Conservation (phyloP, 2,329 filamentous ascomycete species). For the Colletotrichum plurivorum region DNA sequence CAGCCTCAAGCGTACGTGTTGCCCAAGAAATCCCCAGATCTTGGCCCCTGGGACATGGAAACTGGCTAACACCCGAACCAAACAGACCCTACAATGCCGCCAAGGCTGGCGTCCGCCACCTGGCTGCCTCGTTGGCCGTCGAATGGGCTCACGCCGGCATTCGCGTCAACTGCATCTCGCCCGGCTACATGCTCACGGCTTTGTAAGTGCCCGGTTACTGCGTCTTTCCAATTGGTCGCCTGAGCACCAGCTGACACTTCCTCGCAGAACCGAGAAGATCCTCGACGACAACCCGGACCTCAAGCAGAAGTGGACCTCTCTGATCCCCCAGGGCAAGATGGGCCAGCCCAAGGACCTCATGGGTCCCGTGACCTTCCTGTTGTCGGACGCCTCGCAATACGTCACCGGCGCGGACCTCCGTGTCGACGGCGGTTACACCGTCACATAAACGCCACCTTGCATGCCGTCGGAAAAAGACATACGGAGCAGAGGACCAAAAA, state of each 20-base stretch:
- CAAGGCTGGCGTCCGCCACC: conserved; percentile 91
- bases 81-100: conserved; percentile 86
- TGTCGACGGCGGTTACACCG: conserved; percentile 91
- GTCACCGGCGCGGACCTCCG: conserved; percentile 81
- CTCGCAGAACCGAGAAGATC: conserved; percentile 87
- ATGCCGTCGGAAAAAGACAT: background rate
- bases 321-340: conserved; percentile 96
- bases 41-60: background rate
- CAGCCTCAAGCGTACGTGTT: conserved; percentile 82
- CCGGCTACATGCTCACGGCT: conserved; percentile 96
- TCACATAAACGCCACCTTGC: conserved; percentile 67
- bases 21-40: background rate
- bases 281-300: conserved; percentile 93
- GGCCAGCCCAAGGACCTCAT: conserved; percentile 92
- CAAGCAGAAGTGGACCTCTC: conserved; percentile 89
- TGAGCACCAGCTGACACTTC: conserved; percentile 1
- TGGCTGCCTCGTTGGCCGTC: conserved; percentile 89
- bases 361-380: conserved; percentile 90
- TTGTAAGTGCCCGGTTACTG: conserved; percentile 71
- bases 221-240: background rate
- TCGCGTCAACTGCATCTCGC: conserved; percentile 94
- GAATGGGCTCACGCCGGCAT: conserved; percentile 94
- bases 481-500: background rate
- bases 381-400: conserved; percentile 84
- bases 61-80: conserved; percentile 1